Conservation (phyloP, 495 filamentous ascomycete genomes). For the Hypoxylon perforatum region DNA sequence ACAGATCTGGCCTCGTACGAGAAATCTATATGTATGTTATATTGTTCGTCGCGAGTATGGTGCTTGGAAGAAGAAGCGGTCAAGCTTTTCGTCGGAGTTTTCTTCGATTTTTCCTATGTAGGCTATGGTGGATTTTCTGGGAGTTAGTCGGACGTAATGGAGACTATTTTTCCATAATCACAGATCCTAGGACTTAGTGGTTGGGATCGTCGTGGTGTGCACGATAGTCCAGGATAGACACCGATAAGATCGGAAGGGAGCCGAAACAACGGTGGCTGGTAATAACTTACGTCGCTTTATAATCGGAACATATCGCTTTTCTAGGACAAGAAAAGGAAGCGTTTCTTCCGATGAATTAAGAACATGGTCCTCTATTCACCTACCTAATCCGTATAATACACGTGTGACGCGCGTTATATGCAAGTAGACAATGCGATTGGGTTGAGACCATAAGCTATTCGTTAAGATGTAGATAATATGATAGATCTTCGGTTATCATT, state of each 20-base stretch:
- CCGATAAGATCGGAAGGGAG: conserved; percentile 3
- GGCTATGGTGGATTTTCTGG: conserved; percentile 21
- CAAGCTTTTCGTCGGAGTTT: conserved; percentile 26
- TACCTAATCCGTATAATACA: neutral
- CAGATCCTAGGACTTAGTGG: conserved; percentile 5
- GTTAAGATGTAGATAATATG: conserved; percentile 1
- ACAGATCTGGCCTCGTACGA: conserved; percentile 35
- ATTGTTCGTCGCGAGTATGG: conserved; percentile 8
- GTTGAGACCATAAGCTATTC: neutral
- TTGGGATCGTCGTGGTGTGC: neutral
- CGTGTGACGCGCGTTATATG: neutral
- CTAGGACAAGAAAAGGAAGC: neutral
- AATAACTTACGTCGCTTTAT: neutral
- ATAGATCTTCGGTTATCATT: neutral
- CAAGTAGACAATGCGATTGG: neutral
- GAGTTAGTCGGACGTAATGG: conserved; percentile 14
- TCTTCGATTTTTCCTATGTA: conserved; percentile 7
- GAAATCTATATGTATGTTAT: conserved; percentile 22
- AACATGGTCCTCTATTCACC: neutral
- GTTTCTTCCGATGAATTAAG: neutral
- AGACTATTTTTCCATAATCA: conserved; percentile 2
- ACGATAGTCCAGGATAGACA: neutral
- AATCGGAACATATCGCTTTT: conserved; percentile 12
- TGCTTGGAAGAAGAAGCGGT: conserved; percentile 31
- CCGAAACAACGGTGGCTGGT: conserved; percentile 32